phyloP scores from a whole-genome alignment of 208 protist species.

The Jaenimonas drosophilae region DNA sequence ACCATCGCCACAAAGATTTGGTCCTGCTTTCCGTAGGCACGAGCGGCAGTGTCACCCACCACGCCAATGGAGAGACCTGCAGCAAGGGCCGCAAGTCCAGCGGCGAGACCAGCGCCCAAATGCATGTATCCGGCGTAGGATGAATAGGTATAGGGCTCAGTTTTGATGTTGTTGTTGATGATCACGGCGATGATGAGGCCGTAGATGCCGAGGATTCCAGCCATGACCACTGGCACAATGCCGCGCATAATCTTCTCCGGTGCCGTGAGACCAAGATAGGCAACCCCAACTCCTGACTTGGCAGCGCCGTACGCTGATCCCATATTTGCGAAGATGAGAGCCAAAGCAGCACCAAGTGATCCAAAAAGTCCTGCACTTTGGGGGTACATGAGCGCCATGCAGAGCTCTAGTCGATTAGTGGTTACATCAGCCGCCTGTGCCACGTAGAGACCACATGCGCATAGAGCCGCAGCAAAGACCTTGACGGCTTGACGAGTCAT shows the following conservation, averaged over 20 bases:
- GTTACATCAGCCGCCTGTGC: no score
- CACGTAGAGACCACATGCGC: no score
- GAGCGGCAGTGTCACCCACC: slow-evolving; percentile 95
- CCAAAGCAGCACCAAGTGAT: slow-evolving; percentile 50
- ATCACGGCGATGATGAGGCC: slow-evolving; percentile 99
- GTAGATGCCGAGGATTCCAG: slow-evolving; percentile 99
- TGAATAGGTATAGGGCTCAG: slow-evolving; percentile 62
- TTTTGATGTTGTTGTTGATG: slow-evolving; percentile 90
- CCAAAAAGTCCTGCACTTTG: slow-evolving; percentile 76
- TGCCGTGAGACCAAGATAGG: slow-evolving; percentile 94
- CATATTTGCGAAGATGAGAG: slow-evolving; percentile 90
- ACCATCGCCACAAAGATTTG: slow-evolving; percentile 99
- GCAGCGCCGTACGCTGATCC: slow-evolving; percentile 98
- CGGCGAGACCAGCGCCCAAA: slow-evolving; percentile 94
- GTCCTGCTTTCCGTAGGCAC: slow-evolving; percentile 93
- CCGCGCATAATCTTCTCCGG: slow-evolving; percentile 95
- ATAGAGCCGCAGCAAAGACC: no score
- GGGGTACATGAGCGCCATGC: slow-evolving; percentile 70
- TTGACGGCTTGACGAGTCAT: no score
- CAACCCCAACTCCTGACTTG: slow-evolving; percentile 96
- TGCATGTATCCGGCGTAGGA: slow-evolving; percentile 90
- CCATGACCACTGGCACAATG: slow-evolving; percentile 92
- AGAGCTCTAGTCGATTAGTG: no score
- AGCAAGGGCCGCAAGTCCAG: slow-evolving; percentile 92
- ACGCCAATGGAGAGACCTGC: slow-evolving; percentile 99